A percentile compares a stretch with the other conserved stretches of the same genome.
Conservation (phyloP, 2,329 filamentous ascomycete genomes). For the Metarhizium sp. region DNA sequence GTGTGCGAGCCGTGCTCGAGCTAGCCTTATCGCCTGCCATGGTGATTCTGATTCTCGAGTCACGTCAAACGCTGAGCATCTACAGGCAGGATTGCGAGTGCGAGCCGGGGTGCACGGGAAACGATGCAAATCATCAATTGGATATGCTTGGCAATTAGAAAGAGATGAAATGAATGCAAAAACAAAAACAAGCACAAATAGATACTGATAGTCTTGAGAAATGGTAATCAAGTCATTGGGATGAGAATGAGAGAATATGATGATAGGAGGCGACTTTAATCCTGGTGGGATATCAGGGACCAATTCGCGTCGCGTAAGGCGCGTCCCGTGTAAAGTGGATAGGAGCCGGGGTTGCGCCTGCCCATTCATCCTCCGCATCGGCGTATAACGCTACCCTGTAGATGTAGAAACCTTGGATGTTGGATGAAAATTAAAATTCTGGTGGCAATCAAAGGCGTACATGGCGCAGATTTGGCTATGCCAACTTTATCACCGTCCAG, state of each 20-base stretch:
- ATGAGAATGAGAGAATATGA: background rate
- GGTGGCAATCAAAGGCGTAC: too few relatives aligned
- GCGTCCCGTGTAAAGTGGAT: background rate
- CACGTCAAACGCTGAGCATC: background rate
- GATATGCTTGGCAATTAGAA: background rate
- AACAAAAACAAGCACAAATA: background rate
- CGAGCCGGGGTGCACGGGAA: background rate
- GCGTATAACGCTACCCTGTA: too few relatives aligned
- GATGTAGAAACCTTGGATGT: too few relatives aligned
- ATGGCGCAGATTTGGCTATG: too few relatives aligned
- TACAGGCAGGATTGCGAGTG: background rate
- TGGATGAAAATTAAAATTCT: too few relatives aligned
- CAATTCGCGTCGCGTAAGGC: background rate
- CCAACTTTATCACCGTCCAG: too few relatives aligned
- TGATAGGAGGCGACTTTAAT: background rate
- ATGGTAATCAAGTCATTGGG: background rate
- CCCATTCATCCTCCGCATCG: too few relatives aligned
- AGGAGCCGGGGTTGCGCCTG: background rate
- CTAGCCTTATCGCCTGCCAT: conserved; percentile 5
- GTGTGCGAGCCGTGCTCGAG: conserved; percentile 4
- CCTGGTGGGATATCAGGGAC: too few relatives aligned
- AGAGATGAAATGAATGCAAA: background rate
- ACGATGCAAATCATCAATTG: background rate
- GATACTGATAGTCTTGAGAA: background rate
- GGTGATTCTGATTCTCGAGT: background rate